phyloP scores from a whole-genome alignment of 129 eudicot genomes.

The Mikania micrantha region DNA sequence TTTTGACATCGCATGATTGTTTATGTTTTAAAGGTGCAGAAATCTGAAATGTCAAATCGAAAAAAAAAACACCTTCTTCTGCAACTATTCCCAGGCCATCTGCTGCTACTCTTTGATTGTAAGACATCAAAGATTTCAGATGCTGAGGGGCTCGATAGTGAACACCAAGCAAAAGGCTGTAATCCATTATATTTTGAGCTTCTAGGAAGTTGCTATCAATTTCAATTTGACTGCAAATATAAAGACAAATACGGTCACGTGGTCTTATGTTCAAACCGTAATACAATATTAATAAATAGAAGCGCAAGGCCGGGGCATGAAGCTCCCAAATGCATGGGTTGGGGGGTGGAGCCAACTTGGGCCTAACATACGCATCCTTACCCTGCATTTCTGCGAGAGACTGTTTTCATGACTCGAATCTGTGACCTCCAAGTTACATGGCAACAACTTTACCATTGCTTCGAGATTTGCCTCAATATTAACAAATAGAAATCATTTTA shows the following conservation, averaged over 20 bases:
- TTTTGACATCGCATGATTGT: not conserved
- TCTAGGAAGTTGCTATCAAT: constrained; percentile 88
- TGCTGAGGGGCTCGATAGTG: constrained; percentile 99
- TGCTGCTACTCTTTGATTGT: constrained; percentile 30
- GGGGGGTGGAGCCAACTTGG: too few relatives aligned
- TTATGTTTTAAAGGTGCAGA: not conserved
- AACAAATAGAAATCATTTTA: too few relatives aligned
- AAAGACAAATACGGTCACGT: constrained; percentile 4
- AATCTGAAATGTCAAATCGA: not conserved
- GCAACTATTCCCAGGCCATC: constrained; percentile 88
- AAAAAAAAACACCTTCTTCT: constrained; percentile 64
- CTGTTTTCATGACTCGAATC: too few relatives aligned
- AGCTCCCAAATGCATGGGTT: too few relatives aligned
- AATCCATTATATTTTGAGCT: constrained; percentile 91
- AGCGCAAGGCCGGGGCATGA: too few relatives aligned
- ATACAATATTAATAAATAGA: not conserved
- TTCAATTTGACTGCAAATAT: constrained; percentile 70
- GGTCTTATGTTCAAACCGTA: not conserved
- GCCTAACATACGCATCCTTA: too few relatives aligned
- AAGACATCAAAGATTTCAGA: constrained; percentile 64
- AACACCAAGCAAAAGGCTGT: constrained; percentile 91
- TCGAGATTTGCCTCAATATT: too few relatives aligned
- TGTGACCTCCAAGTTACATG: too few relatives aligned
- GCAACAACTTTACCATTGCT: too few relatives aligned
- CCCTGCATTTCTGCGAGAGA: too few relatives aligned